Evolutionary conservation across 192 early-diverging fungal genomes (phyloP), one percentile per base, ranked within the genome.

Genomic region (Borealophlyctis nickersoniae): DNA sequence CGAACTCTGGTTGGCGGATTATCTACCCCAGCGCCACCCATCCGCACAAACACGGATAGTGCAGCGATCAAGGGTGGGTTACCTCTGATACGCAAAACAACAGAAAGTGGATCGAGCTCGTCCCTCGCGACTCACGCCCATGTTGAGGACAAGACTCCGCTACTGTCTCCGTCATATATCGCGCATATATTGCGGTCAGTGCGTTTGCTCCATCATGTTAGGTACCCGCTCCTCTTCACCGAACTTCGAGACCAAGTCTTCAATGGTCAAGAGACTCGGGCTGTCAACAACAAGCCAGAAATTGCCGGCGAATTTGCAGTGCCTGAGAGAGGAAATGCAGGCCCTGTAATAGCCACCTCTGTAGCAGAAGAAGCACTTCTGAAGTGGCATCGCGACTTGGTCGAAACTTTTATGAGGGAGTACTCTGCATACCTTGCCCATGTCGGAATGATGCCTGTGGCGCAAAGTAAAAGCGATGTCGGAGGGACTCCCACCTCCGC

Each of bases 171-270:
- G 0, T 56, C 73, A 16, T 74, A 82, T 36, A 62, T 82, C 36
- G 73, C 77, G 0, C 62, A 59, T 13, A 61, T 79, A 2, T 36
- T 83, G 7, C 73, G 73, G 4, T 77, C 76, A 3, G 65, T 83
- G 19, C 67, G 70, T 22, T 55, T 77, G 13, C 58, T 80, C 4
- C 74, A 81, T 57, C 73, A 69, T 48, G 72, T 74, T 1, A 63
- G 65, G 9, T 83, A 73, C 39, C 78, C 77, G 13, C 58, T 83
- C n/a, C 63, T 83, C 32, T 80, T 83, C 53, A 67, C 78, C 24
- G 77, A 75, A 23, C 50, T 73, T 7, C n/a, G 75, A 27, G 39
- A 67, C 2, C 56, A 71, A 32, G 31, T 33, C 7, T 33, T 33
- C 29, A 32, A 13, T 13, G 52, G 54, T 23, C 34, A 57, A 36